These are phyloP conservation scores for Neurospora sp. DNA, from an alignment of 495 filamentous ascomycete genomes.

Conservation along the genomic window DNA sequence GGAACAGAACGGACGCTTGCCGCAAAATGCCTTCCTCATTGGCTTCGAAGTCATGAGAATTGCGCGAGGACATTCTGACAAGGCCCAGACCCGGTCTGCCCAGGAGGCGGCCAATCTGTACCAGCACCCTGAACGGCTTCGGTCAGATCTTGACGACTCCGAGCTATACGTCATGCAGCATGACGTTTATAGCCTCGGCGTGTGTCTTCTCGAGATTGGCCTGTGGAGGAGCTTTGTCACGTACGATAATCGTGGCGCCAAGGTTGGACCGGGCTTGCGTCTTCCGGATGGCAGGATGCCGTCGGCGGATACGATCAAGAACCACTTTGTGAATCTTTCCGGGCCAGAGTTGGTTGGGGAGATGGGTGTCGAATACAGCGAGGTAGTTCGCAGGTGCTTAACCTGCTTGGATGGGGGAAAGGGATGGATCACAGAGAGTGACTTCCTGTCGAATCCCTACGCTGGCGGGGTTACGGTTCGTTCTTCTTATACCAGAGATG, in stretches of 20 bases:
- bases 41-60: slow-evolving; percentile 43
- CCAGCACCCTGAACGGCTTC: slow-evolving; percentile 45
- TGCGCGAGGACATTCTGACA: slow-evolving; percentile 1
- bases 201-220: slow-evolving; percentile 47
- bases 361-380: background rate
- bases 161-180: slow-evolving; percentile 47
- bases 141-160: slow-evolving; percentile 18
- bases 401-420: background rate
- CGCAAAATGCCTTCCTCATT: slow-evolving; percentile 26
- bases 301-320: background rate
- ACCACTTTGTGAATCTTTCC: background rate
- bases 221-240: slow-evolving; percentile 43
- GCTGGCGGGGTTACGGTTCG: background rate
- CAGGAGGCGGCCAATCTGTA: slow-evolving; percentile 43
- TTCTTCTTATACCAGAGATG: background rate
- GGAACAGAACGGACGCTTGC: background rate
- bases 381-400: background rate
- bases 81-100: slow-evolving; percentile 26
- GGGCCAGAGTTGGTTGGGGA: background rate
- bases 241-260: slow-evolving; percentile 4
- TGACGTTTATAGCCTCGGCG: slow-evolving; percentile 45
- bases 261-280: background rate
- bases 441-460: background rate
- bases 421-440: background rate
- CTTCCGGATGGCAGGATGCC: background rate